A percentile compares a stretch with the other conserved stretches of the same genome.
Evolutionary conservation across 345 rosid species (phyloP).

Genomic region (Anacardium occidentale): DNA sequence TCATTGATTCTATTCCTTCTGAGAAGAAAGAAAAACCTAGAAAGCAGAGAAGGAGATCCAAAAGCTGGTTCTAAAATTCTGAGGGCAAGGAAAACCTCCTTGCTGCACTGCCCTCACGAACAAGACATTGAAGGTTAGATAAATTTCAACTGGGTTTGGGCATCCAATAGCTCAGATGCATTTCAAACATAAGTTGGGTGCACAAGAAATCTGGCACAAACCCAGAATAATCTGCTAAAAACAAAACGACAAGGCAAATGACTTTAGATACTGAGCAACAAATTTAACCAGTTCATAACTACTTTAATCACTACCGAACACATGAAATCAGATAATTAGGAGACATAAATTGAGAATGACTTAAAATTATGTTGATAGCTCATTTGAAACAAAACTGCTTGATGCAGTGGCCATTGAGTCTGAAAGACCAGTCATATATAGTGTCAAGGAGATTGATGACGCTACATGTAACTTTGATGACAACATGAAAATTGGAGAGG

Average conservation of each 20-base stretch:
- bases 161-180: not conserved
- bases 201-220: no score
- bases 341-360: not conserved
- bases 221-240: no score
- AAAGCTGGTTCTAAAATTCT: conserved; percentile 12
- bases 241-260: no score
- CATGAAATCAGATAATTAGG: not conserved
- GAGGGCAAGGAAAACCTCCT: conserved; percentile 19
- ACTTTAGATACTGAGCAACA: no score
- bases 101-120: conserved; percentile 11
- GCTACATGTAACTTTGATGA: conserved; percentile 32
- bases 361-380: not conserved
- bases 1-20: conserved; percentile 21
- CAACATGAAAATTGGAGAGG: conserved; percentile 32
- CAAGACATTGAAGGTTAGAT: conserved; percentile 25
- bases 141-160: not conserved
- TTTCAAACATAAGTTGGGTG: not conserved
- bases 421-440: conserved; percentile 23
- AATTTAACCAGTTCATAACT: not conserved
- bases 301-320: not conserved
- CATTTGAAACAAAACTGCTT: not conserved
- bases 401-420: conserved; percentile 23
- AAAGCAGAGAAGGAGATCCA: conserved; percentile 6
- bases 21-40: conserved; percentile 14
- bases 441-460: conserved; percentile 29